These are phyloP conservation scores for Exophiala bonariae DNA, from an alignment of 2,329 filamentous ascomycete genomes.

Conservation along the genomic window DNA sequence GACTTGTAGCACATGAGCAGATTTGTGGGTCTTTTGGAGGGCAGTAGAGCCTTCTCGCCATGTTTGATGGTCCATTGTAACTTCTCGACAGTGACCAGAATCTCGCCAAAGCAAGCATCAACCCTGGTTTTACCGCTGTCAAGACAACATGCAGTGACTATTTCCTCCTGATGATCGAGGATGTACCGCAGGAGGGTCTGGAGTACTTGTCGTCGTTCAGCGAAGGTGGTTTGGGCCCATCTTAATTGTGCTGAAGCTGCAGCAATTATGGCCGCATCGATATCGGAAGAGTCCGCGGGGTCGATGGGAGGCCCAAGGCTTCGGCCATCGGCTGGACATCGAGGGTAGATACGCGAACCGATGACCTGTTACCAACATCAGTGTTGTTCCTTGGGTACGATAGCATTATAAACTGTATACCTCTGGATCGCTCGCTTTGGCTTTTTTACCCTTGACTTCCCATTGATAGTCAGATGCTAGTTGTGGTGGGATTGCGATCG, in stretches of 20 bases:
- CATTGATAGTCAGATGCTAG: conserved; percentile 13
- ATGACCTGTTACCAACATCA: conserved; percentile 10
- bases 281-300: conserved; percentile 71
- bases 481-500: conserved; percentile 17
- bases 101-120: conserved; percentile 90
- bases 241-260: conserved; percentile 71
- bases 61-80: conserved; percentile 91
- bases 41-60: conserved; percentile 75
- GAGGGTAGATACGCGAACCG: conserved; percentile 25
- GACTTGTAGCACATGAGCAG: conserved; percentile 93
- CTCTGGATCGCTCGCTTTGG: neutral
- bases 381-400: neutral
- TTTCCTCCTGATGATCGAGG: conserved; percentile 83
- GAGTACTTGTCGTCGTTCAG: conserved; percentile 74
- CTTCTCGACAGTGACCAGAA: conserved; percentile 91
- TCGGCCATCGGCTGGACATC: conserved; percentile 80
- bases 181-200: conserved; percentile 74
- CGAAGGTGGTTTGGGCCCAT: conserved; percentile 79
- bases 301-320: conserved; percentile 63
- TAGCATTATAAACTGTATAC: neutral
- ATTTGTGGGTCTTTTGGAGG: conserved; percentile 78
- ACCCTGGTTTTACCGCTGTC: conserved; percentile 97
- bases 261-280: conserved; percentile 75
- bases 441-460: conserved; percentile 4
- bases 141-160: conserved; percentile 80